These are phyloP conservation scores for Moesziomyces aphidis DNA, from an alignment of 1,284 basidiomycete species.

Conservation along the genomic window DNA sequence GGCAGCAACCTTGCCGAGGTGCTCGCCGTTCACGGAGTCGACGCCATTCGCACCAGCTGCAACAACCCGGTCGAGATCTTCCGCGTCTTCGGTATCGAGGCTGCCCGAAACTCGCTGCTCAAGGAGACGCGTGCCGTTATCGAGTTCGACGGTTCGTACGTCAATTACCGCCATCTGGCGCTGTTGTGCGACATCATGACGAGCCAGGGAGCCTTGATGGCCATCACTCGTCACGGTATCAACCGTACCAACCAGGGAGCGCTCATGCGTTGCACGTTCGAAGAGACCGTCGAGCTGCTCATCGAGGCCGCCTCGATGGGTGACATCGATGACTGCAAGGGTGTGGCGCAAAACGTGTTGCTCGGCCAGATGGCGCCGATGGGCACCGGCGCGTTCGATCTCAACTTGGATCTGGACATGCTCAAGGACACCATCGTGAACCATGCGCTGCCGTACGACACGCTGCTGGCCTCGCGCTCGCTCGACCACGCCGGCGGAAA, in stretches of 20 bases:
- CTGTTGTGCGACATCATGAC: slow-evolving; percentile 99
- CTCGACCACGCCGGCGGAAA: slow-evolving; percentile 59
- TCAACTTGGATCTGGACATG: slow-evolving; percentile 96
- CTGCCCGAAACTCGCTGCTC: slow-evolving; percentile 91
- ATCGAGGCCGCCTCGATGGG: slow-evolving; percentile 99
- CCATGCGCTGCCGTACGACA: slow-evolving; percentile 80
- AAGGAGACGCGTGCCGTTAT: slow-evolving; percentile 86
- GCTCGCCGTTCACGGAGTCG: slow-evolving; percentile 93
- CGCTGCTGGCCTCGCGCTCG: slow-evolving; percentile 69
- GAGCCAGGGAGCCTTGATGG: slow-evolving; percentile 93
- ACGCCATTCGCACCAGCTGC: slow-evolving; percentile 90
- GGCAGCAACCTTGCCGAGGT: slow-evolving; percentile 74
- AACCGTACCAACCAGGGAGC: slow-evolving; percentile 83
- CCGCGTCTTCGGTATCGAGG: slow-evolving; percentile 97
- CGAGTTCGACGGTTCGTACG: slow-evolving; percentile 99
- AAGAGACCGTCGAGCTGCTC: slow-evolving; percentile 98
- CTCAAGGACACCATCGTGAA: slow-evolving; percentile 99
- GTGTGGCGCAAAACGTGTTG: slow-evolving; percentile 97
- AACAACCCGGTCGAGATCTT: slow-evolving; percentile 98
- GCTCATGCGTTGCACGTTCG: slow-evolving; percentile 97
- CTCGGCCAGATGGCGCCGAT: slow-evolving; percentile 96
- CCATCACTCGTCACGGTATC: slow-evolving; percentile 99
- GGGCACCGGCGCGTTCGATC: slow-evolving; percentile 81
- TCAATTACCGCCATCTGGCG: slow-evolving; percentile 97
- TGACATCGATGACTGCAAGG: slow-evolving; percentile 97